These are phyloP conservation scores for Dioscorea cayenensis DNA, from an alignment of 116 monocot species.

Conservation along the genomic window DNA sequence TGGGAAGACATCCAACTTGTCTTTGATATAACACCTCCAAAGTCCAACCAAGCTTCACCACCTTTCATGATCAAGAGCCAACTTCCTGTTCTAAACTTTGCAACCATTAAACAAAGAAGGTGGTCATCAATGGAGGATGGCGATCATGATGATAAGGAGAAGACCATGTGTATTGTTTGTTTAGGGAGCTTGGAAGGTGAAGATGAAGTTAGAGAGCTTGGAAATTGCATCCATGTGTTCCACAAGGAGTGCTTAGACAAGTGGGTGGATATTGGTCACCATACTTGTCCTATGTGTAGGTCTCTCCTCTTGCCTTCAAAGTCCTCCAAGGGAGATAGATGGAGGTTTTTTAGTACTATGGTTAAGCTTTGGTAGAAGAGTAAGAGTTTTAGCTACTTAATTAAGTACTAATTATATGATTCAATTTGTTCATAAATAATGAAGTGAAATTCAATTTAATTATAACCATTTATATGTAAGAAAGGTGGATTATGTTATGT, in stretches of 20 bases:
- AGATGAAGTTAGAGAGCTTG: background rate
- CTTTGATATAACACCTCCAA: background rate
- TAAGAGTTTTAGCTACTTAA: too few relatives aligned
- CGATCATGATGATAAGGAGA: background rate
- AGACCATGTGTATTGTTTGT: background rate
- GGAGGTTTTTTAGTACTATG: background rate
- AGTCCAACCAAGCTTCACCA: background rate
- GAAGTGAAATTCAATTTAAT: too few relatives aligned
- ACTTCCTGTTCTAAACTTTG: background rate
- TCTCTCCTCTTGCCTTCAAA: background rate
- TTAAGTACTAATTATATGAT: too few relatives aligned
- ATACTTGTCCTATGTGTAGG: background rate
- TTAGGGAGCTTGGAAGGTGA: background rate
- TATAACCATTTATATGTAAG: too few relatives aligned
- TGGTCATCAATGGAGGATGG: background rate
- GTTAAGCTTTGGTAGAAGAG: background rate
- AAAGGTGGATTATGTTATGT: too few relatives aligned
- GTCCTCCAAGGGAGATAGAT: background rate
- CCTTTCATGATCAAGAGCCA: background rate
- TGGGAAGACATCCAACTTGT: background rate
- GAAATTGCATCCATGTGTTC: conserved; percentile 1
- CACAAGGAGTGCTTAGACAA: background rate
- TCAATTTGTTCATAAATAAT: too few relatives aligned
- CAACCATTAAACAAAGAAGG: background rate
- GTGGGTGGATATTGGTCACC: background rate